Conservation (phyloP, 2,329 filamentous ascomycete genomes). For the Hypomyces perniciosus region DNA sequence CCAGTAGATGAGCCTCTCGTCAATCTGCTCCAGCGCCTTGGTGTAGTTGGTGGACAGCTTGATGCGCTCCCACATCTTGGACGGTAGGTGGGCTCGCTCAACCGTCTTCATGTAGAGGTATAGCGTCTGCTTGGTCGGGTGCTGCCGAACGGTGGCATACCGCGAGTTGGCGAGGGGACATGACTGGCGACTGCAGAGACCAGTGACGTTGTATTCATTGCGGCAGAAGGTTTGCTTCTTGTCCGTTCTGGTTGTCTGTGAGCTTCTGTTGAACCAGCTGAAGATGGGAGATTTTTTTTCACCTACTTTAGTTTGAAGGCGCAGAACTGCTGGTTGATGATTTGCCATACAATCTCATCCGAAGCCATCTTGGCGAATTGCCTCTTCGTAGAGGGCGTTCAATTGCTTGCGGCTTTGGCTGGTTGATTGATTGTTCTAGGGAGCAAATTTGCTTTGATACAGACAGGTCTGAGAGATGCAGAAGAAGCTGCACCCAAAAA, state of each 20-base stretch:
- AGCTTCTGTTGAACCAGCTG: neutral
- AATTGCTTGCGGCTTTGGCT: too few relatives aligned
- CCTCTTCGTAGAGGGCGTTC: neutral
- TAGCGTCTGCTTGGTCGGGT: constrained; percentile 72
- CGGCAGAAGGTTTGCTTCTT: constrained; percentile 91
- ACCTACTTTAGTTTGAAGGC: constrained; percentile 85
- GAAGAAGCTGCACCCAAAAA: constrained; percentile 10
- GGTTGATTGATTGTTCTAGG: too few relatives aligned
- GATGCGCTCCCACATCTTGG: constrained; percentile 91
- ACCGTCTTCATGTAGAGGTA: constrained; percentile 98
- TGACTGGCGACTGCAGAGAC: constrained; percentile 78
- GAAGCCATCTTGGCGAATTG: constrained; percentile 59
- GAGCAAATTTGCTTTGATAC: neutral
- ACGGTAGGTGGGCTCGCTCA: constrained; percentile 80
- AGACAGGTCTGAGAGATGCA: neutral
- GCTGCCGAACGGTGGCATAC: constrained; percentile 84
- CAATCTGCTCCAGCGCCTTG: constrained; percentile 81
- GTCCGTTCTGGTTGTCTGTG: constrained; percentile 52
- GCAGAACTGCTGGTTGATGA: constrained; percentile 94
- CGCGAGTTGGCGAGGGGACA: constrained; percentile 87
- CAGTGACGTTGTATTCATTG: constrained; percentile 85
- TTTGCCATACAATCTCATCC: constrained; percentile 96
- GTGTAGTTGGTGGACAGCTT: constrained; percentile 86
- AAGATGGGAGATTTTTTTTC: neutral
- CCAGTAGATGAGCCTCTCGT: constrained; percentile 84